phyloP scores from a whole-genome alignment of 2,329 filamentous ascomycete species.

The Sarocladium kiliense region DNA sequence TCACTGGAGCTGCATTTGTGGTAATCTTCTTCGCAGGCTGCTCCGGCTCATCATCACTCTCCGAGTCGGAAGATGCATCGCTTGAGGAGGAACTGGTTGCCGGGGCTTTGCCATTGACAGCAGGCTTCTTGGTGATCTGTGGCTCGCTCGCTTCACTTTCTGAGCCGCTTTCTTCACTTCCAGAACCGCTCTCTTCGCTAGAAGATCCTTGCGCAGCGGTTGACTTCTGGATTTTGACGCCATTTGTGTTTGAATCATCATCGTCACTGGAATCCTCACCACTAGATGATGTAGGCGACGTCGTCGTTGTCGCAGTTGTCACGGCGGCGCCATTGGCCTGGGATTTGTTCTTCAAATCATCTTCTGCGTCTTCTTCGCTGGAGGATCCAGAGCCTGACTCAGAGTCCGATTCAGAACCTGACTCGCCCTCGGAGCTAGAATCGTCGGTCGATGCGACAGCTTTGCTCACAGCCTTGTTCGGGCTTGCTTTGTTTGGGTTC shows the following conservation, averaged over 20 bases:
- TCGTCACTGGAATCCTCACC: conserved; percentile 4
- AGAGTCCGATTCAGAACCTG: conserved; percentile 14
- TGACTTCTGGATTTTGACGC: neutral
- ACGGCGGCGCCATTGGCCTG: conserved; percentile 23
- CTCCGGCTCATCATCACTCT: conserved; percentile 10
- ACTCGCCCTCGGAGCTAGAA: neutral
- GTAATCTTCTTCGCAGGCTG: conserved; percentile 13
- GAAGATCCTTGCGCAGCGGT: conserved; percentile 3
- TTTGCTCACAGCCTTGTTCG: neutral
- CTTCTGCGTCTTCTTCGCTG: neutral
- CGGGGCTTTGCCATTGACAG: conserved; percentile 6
- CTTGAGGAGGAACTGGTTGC: neutral
- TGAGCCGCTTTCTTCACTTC: conserved; percentile 10
- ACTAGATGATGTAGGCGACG: conserved; percentile 8
- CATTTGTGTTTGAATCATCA: neutral
- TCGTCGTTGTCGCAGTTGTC: conserved; percentile 15
- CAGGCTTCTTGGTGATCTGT: neutral
- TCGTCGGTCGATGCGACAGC: neutral
- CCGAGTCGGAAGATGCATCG: neutral
- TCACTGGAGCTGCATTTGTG: neutral
- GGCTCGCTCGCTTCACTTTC: conserved; percentile 7
- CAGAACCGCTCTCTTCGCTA: conserved; percentile 11
- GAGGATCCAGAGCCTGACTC: conserved; percentile 14
- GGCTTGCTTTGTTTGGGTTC: conserved; percentile 15
- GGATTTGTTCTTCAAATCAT: neutral